Evolutionary conservation across 2,329 filamentous ascomycete species (phyloP), one percentile per base, ranked within the genome.

Genomic region (Purpureocillium takamizusanense): DNA sequence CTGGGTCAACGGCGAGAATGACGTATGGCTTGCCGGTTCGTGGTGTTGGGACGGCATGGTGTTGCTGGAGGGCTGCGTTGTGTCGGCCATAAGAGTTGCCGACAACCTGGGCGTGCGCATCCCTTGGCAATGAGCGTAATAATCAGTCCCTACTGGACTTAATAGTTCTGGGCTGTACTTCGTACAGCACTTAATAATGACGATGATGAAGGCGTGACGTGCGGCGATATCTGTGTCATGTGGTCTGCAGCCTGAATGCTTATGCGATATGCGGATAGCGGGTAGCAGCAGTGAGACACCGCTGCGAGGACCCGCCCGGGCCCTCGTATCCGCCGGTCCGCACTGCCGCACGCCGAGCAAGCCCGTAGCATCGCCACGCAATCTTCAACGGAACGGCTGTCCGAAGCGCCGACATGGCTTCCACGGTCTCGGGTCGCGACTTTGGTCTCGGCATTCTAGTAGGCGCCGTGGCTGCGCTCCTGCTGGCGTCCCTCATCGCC

Each of bases 31-130:
- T 11, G 62, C 66, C 1, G 76, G 76, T 6, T 71, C 72, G 0
- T 80, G 75, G 76, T 80, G 74, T 46, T 79, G 75, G 75, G 76
- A 80, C 51, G 76, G 76, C 3, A 74, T 80, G 74, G 74, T 80
- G 1, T 46, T 80, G 13, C 52, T 80, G 4, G 76, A 79, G 51
- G 76, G 76, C 2, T 81, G 76, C 39, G 60, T 79, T 3, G 63
- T 74, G 2, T 78, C 74, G 7, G 74, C 76, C 1, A 72, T 74
- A 64, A 61, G 66, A 27, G 61, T 79, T 33, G 76, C 74, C 0
- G 46, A 57, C n/a, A 66, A 63, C 11, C 65, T 79, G 47, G 70
- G 59, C 7, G 67, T 78, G 5, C 47, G 56, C 6, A 48, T 66
- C 15, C 65, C 65, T 0, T 67, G 63, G 56, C n/a, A 25, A 31